Base-by-base conservation (phyloP, 2,329 filamentous ascomycete species). In the Stagonosporopsis rhizophila region DNA sequence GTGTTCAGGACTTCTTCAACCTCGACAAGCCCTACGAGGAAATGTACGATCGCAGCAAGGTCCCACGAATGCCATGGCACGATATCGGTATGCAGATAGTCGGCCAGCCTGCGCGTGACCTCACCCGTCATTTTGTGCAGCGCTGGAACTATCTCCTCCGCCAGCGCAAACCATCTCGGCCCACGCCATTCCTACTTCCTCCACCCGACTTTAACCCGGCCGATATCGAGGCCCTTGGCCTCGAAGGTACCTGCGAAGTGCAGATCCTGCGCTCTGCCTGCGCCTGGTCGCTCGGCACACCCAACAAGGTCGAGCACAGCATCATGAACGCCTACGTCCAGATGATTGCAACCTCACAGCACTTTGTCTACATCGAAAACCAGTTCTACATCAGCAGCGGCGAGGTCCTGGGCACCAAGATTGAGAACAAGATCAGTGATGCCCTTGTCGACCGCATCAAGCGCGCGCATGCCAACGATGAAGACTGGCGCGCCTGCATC, bases 321-420 rank as follows among this genome's bases (percentile, higher is more conserved):
- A 98, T 99, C 72, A 93, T 96, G 83, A 95, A 89, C 61, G 94
- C 95, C 3, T 98, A 98, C 71, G 85, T 96, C 65, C 95, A 96
- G 74, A 87, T 96, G 81, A 99, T 99, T 65, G 89, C 95, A 63
- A 89, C 94, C 62, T 97, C 92, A 1, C 92, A 99, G 44, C 95
- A 98, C 75, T 96, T 97, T 69, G 91, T 98, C 47, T 98, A 99
- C 77, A 96, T 98, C 64, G 95, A 99, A 75, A 99, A 99, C 72
- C 95, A 99, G 72, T 99, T 98, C 78, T 99, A 96, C 80, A 90
- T 99, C 75, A 96, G 91, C 32, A 96, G 91, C 64, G 95, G 91
- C 46, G 90, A 95, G 69, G 92, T 93, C 5, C 87, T 96, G 66
- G 90, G 90, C 48, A 91, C 89, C 12, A 91, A 88, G 72, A 95